These are phyloP conservation scores for Malania oleifera DNA, from an alignment of 164 flowering plant genomes.

Conservation along the genomic window DNA sequence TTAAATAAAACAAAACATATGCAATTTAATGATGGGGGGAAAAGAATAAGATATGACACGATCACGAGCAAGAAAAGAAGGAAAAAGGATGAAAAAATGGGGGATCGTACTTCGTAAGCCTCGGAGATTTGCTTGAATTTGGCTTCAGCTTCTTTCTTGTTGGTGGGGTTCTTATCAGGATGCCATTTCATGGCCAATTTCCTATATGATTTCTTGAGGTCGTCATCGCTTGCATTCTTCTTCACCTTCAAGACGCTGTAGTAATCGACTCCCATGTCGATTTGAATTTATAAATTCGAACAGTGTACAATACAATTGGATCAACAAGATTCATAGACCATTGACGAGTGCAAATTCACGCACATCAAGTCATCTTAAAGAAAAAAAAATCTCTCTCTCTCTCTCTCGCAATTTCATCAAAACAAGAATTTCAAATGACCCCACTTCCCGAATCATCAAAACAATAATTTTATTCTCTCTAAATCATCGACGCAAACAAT, in stretches of 20 bases:
- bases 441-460: too few relatives aligned
- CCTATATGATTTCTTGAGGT: constrained; percentile 61
- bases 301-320: too few relatives aligned
- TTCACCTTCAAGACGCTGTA: constrained; percentile 47
- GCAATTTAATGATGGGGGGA: too few relatives aligned
- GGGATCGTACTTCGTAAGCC: constrained; percentile 49
- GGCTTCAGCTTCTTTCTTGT: constrained; percentile 65
- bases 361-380: background rate
- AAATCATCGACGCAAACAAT: too few relatives aligned
- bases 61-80: background rate
- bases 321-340: too few relatives aligned
- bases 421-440: background rate
- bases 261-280: constrained; percentile 55
- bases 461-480: too few relatives aligned
- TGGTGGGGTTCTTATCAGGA: constrained; percentile 66
- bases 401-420: constrained; percentile 9
- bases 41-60: background rate
- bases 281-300: background rate
- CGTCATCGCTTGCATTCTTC: constrained; percentile 55
- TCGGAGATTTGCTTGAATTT: constrained; percentile 75
- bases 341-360: constrained; percentile 4
- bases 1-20: background rate
- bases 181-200: constrained; percentile 78
- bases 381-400: background rate
- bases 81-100: background rate